phyloP scores from a whole-genome alignment of 495 filamentous ascomycete species.

The Penicillium herquei region DNA sequence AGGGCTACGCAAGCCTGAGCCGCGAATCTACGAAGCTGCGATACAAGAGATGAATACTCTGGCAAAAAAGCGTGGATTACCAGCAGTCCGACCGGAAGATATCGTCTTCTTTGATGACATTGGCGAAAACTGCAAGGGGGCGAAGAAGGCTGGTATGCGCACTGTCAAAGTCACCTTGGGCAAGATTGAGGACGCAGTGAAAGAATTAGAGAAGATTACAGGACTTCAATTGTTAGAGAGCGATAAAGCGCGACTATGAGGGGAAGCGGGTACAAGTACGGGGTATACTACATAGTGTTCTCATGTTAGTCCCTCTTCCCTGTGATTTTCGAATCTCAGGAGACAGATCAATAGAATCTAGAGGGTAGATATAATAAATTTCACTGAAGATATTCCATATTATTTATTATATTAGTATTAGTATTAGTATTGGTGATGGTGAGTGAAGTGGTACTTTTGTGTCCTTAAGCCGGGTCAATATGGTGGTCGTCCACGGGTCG shows the following conservation, averaged over 20 bases:
- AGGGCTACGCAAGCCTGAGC: slow-evolving; percentile 84
- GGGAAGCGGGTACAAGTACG: too few species aligned
- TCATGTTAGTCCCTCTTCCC: too few species aligned
- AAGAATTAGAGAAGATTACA: slow-evolving; percentile 60
- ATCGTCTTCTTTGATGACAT: slow-evolving; percentile 95
- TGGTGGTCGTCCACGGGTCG: slow-evolving; percentile 25
- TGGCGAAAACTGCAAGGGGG: slow-evolving; percentile 85
- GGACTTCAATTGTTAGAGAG: slow-evolving; percentile 55
- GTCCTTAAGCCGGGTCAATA: slow-evolving; percentile 1
- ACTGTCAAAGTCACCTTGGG: slow-evolving; percentile 85
- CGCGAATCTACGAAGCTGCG: slow-evolving; percentile 74
- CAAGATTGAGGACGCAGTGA: slow-evolving; percentile 71
- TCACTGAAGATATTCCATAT: too few species aligned
- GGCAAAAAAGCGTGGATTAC: slow-evolving; percentile 52
- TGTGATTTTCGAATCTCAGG: too few species aligned
- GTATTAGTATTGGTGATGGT: too few species aligned
- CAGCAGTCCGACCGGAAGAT: slow-evolving; percentile 60
- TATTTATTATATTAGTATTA: too few species aligned
- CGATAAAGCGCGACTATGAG: slow-evolving; percentile 37
- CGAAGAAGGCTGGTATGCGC: slow-evolving; percentile 68
- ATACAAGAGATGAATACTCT: slow-evolving; percentile 60
- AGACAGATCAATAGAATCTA: too few species aligned
- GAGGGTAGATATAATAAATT: too few species aligned
- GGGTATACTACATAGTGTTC: too few species aligned
- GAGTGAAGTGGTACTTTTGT: too few species aligned